These are phyloP conservation scores for Perkinsela sp. DNA, from an alignment of 208 protist genomes.

Conservation along the genomic window DNA sequence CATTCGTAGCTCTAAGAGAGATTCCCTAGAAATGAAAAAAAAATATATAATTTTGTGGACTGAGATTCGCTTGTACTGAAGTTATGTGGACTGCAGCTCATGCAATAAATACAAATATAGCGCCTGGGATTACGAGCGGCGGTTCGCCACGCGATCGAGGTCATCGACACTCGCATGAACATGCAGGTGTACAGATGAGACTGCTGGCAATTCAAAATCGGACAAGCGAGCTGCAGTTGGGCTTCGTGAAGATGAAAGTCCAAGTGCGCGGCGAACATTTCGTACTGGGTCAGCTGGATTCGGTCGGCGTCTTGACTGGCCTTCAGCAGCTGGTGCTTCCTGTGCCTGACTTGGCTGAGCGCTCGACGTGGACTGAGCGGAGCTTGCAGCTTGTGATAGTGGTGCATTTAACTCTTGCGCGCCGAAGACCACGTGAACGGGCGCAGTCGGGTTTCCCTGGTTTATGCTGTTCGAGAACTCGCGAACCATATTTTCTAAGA, in stretches of 20 bases:
- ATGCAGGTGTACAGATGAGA: neutral
- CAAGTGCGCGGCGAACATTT: too few relatives aligned
- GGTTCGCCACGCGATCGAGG: neutral
- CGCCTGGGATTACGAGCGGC: too few relatives aligned
- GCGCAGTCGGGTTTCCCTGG: neutral
- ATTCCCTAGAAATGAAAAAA: too few relatives aligned
- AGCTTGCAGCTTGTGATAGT: neutral
- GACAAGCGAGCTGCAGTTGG: neutral
- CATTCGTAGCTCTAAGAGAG: too few relatives aligned
- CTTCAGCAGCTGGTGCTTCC: neutral
- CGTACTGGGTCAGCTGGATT: neutral
- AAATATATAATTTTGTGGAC: too few relatives aligned
- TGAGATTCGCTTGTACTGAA: too few relatives aligned
- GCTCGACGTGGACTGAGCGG: neutral
- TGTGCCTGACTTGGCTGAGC: neutral
- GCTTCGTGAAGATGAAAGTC: too few relatives aligned
- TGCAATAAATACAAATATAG: too few relatives aligned
- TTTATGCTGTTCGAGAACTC: neutral
- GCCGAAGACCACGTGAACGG: neutral
- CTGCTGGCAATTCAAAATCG: neutral
- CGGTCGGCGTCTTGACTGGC: too few relatives aligned
- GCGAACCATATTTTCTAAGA: neutral
- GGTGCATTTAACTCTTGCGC: neutral
- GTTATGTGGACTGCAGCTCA: too few relatives aligned
- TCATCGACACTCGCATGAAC: neutral